Percentiles rank a stretch among this genome's conserved stretches.
These are phyloP conservation scores for Pelargonium fulgidum DNA, from an alignment of 441 rosid species.

Conservation along the genomic window DNA sequence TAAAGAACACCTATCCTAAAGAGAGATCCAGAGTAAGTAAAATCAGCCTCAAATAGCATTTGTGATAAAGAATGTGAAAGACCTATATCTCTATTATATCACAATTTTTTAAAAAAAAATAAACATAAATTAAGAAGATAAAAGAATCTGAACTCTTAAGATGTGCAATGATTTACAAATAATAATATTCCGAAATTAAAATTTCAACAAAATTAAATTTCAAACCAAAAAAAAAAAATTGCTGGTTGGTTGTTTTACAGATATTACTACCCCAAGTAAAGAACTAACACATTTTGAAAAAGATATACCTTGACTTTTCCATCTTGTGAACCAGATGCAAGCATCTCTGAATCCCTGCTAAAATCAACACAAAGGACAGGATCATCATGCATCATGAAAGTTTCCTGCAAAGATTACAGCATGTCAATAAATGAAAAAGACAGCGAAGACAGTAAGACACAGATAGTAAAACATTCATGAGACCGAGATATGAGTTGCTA, in stretches of 20 bases:
- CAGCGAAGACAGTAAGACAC: constrained; percentile 11
- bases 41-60: not conserved
- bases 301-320: constrained; percentile 82
- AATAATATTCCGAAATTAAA: not conserved
- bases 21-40: not conserved
- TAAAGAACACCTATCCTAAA: not conserved
- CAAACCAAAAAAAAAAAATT: not conserved
- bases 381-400: constrained; percentile 99
- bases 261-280: constrained; percentile 15
- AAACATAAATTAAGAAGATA: not conserved
- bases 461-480: too few relatives aligned
- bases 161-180: not conserved
- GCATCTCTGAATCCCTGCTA: constrained; percentile 97
- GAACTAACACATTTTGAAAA: constrained; percentile 15
- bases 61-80: not conserved
- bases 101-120: not conserved
- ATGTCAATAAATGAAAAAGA: constrained; percentile 19
- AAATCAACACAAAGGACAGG: constrained; percentile 93
- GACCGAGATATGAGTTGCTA: too few relatives aligned
- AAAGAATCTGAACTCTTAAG: constrained; percentile 1
- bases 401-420: constrained; percentile 56
- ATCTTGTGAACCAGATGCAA: constrained; percentile 93
- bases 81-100: constrained; percentile 1
- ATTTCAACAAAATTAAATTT: not conserved
- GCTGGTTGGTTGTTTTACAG: not conserved